Evolutionary conservation across 2,329 filamentous ascomycete genomes (phyloP), one percentile per base, ranked within the genome.

Genomic region (Eutypella sp.): DNA sequence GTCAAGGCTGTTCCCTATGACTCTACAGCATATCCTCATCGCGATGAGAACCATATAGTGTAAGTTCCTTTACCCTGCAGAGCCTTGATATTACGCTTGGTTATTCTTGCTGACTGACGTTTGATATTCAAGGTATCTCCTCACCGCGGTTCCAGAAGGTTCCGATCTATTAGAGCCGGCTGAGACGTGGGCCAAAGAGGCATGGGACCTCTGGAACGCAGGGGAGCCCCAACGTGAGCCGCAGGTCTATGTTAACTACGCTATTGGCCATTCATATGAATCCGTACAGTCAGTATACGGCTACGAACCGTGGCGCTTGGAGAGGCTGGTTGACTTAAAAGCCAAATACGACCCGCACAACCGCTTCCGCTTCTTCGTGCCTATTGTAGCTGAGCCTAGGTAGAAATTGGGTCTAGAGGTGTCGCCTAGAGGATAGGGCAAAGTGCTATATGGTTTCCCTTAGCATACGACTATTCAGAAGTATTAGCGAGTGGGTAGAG

Each of bases 321-420:
- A 60, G 24, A 57, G 55, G 7, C 53, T 69, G 33, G 46, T 42
- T 19, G 36, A 31, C 1, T 52, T 68, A 45, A 68, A 68, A 53
- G 24, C 47, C 11, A 59, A 63, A 47, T 68, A 64, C 40, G 66
- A 67, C 40, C 64, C 65, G 1, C 19, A 50, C 16, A 63, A 57
- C 49, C n/a, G 40, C 5, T 51, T 51, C 39, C 43, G 44, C 11
- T 53, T 40, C 29, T 53, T 48, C 34, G 38, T 36, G 22, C 51
- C 51, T 22, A 48, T 53, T 16, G 34, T 48, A 31, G 6, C 36
- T 39, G 36, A 29, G n/a, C n/a, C n/a, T n/a, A n/a, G n/a, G n/a
- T n/a, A n/a, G n/a, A n/a, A n/a, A n/a, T n/a, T n/a, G n/a, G n/a
- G n/a, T n/a, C n/a, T n/a, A n/a, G n/a, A n/a, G n/a, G n/a, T n/a